Evolutionary conservation across 495 filamentous ascomycete genomes (phyloP).

Genomic region (Sabuloglossum arenarium): DNA sequence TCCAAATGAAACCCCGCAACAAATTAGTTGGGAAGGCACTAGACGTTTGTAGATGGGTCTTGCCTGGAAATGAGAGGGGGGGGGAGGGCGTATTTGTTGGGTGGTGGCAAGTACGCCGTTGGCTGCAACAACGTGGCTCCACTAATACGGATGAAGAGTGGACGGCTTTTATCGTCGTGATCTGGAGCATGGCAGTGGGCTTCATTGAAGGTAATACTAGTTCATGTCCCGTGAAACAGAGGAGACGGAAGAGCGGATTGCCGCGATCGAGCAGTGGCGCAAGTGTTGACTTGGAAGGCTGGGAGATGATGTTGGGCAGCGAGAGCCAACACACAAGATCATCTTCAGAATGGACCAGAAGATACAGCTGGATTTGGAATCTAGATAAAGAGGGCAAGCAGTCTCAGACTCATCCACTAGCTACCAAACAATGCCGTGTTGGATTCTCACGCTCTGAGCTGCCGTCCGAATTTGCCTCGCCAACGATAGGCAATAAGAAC

Average conservation of each 20-base stretch:
- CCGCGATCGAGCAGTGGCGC: slow-evolving; percentile 39
- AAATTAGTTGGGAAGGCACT: slow-evolving; percentile 36
- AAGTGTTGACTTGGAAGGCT: slow-evolving; percentile 33
- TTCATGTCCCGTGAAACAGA: slow-evolving; percentile 18
- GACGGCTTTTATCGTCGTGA: slow-evolving; percentile 50
- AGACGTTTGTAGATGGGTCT: slow-evolving; percentile 36
- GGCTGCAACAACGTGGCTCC: slow-evolving; percentile 31
- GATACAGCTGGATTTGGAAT: slow-evolving; percentile 54
- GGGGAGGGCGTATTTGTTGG: slow-evolving; percentile 44
- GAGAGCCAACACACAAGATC: slow-evolving; percentile 19
- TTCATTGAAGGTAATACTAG: slow-evolving; percentile 22
- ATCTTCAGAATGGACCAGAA: slow-evolving; percentile 41
- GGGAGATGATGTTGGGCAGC: slow-evolving; percentile 40
- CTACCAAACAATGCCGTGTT: not conserved
- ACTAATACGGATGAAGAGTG: slow-evolving; percentile 46
- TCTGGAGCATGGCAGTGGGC: slow-evolving; percentile 40
- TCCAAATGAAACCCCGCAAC: slow-evolving; percentile 44
- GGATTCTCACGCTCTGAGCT: not conserved
- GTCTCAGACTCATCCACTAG: not conserved
- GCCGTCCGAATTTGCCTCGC: not conserved
- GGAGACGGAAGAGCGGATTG: slow-evolving; percentile 27
- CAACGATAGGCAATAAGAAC: slow-evolving; percentile 5
- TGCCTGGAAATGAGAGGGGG: slow-evolving; percentile 31
- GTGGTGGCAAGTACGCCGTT: slow-evolving; percentile 61
- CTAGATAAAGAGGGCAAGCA: slow-evolving; percentile 20